Evolutionary conservation across 768 basidiomycete species (phyloP), one percentile per base, ranked within the genome.

Genomic region (Tephrocybe sp.): DNA sequence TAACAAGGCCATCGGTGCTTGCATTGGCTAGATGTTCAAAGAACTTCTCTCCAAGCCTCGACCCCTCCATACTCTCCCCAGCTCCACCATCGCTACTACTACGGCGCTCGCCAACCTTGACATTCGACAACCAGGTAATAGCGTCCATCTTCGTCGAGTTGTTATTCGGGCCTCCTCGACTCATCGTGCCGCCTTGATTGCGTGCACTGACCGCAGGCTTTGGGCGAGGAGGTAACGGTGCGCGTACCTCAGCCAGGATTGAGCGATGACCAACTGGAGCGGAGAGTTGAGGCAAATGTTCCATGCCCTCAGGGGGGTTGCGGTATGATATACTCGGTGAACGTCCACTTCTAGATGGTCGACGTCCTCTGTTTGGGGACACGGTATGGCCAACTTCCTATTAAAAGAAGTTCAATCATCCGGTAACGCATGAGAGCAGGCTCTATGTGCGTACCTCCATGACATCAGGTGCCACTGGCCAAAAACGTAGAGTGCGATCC

Each of bases 401-500:
- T 44, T 21, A 5, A 17, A 5, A 36, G 34, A 8, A 36, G 15
- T 36, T 12, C n/a, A 36, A 36, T n/a, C 14, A 36, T 15, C 34
- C 4, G 33, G 5, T 17, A 45, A 30, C 6, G 28, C 28, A 30
- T 30, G 28, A n/a, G n/a, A n/a, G n/a, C n/a, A n/a, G n/a, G n/a
- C n/a, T n/a, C n/a, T n/a, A n/a, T n/a, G 15, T 5, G 45, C 72
- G 34, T 57, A 83, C 91, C 76, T 86, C 78, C 73, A 90, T 83
- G 33, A 77, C 77, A 28, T 88, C 85, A 1, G 73, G 66, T 48
- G 84, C 82, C 2, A 98, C 78, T 0, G 93, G 96, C 90, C 93
- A 96, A 63, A 98, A 90, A 12, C 93, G 76, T 28, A 99, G 68
- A 0, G 90, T 94, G 17, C 92, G 81, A 63, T 98, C 97, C 65